Base-by-base conservation (phyloP, 2,329 filamentous ascomycete genomes). In the Ascosphaera acerosa region DNA sequence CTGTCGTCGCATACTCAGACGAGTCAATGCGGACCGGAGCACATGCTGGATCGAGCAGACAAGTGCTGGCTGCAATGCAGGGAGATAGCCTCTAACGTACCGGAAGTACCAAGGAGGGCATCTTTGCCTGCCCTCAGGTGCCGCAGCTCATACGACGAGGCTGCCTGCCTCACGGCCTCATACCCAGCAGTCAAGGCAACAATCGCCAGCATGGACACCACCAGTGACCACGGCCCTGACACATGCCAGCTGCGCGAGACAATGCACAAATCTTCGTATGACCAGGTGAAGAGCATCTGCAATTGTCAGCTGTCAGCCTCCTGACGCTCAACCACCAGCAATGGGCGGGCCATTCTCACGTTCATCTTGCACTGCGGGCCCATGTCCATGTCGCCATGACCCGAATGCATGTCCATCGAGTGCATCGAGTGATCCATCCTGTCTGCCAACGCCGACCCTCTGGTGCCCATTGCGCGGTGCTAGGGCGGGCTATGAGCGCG, bases 211-310 rank as follows among this genome's bases (percentile, higher is more conserved):
- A 97, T 70, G 17, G 84, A 91, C 45, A 81, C 51, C 49, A 92
- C 44, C 35, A 97, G 72, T 19, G 75, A 75, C 32, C 66, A 45
- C 3, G 71, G 70, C 37, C 72, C 70, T 37, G 64, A 70, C 51
- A 97, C 57, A 55, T 77, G 82, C 87, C 87, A 97, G 54, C 72
- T 69, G 43, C 64, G 65, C 62, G 94, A 97, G 52, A 97, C 68
- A 53, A 97, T 89, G 64, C 87, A 97, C 40, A 97, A 77, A 55
- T 94, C 76, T 34, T 63, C 67, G 2, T 82, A 84, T 51, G 81
- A 70, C 84, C 84, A 97, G 37, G 81, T 94, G 60, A 97, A 97
- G 41, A 94, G 70, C 84, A 92, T 94, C 81, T 91, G 42, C 4
- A 31, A 19, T n/a, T n/a, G n/a, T n/a, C n/a, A n/a, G n/a, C n/a